Evolutionary conservation across 306 rosid species (phyloP).

Genomic region (Vigna mungo): DNA sequence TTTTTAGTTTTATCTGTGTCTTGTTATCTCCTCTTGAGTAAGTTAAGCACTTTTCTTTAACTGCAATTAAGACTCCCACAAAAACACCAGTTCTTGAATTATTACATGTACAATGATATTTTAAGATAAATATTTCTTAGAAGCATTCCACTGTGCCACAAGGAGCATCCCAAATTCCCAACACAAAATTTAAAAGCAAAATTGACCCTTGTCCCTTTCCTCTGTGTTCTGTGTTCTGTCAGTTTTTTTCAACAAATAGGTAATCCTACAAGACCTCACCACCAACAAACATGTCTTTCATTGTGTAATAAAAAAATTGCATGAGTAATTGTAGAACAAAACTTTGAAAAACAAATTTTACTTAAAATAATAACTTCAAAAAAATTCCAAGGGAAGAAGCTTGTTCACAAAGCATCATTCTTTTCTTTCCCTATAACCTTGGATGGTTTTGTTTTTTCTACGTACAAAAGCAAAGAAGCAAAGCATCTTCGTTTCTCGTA

Average conservation of each 20-base stretch:
- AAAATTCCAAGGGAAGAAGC: constrained; percentile 53
- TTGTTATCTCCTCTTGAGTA: neutral
- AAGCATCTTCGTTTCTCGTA: constrained; percentile 64
- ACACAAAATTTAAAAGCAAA: constrained; percentile 41
- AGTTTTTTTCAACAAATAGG: neutral
- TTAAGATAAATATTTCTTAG: too few relatives aligned
- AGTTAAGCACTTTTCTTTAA: constrained; percentile 31
- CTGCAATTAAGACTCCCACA: neutral
- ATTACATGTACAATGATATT: too few relatives aligned
- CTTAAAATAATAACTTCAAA: neutral
- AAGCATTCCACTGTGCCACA: constrained; percentile 5
- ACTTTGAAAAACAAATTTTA: constrained; percentile 41
- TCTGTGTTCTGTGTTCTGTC: neutral
- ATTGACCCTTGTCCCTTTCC: constrained; percentile 26
- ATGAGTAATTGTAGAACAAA: constrained; percentile 51
- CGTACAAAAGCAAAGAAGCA: constrained; percentile 66
- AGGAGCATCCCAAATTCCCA: constrained; percentile 48
- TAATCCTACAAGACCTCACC: too few relatives aligned
- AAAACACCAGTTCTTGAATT: constrained; percentile 7
- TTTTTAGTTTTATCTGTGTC: neutral
- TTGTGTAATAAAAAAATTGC: too few relatives aligned
- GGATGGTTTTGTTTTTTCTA: constrained; percentile 33
- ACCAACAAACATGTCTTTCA: too few relatives aligned
- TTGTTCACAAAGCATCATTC: constrained; percentile 66
- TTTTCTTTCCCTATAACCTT: constrained; percentile 36